These are phyloP conservation scores for Penicilliopsis zonata DNA, from an alignment of 495 filamentous ascomycete species.

Conservation along the genomic window DNA sequence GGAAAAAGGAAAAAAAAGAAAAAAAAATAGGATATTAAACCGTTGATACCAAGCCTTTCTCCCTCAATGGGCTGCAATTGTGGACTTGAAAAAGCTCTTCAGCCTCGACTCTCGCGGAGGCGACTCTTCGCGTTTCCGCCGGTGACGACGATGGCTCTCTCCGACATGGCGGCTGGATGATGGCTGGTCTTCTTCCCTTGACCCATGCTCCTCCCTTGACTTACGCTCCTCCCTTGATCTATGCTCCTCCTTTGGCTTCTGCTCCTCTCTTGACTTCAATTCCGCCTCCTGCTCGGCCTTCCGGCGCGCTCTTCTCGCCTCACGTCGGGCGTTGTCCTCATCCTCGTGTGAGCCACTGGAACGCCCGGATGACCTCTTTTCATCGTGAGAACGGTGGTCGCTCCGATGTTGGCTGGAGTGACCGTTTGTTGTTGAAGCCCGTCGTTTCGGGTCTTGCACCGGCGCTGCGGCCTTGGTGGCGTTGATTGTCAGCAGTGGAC, in stretches of 20 bases:
- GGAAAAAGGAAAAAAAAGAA: slow-evolving; percentile 3
- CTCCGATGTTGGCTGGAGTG: slow-evolving; percentile 8
- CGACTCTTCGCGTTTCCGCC: slow-evolving; percentile 16
- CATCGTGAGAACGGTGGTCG: slow-evolving; percentile 20
- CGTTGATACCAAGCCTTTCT: background rate
- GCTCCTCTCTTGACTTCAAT: slow-evolving; percentile 3
- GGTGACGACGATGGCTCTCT: slow-evolving; percentile 17
- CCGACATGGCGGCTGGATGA: slow-evolving; percentile 1
- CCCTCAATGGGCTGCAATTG: slow-evolving; percentile 21
- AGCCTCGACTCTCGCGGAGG: slow-evolving; percentile 23
- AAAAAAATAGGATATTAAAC: slow-evolving; percentile 2
- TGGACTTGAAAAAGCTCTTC: slow-evolving; percentile 23
- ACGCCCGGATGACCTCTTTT: slow-evolving; percentile 15
- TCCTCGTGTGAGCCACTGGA: slow-evolving; percentile 17
- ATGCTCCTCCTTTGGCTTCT: slow-evolving; percentile 8
- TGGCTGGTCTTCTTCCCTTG: slow-evolving; percentile 8
- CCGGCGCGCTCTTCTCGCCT: slow-evolving; percentile 5
- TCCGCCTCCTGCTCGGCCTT: slow-evolving; percentile 5
- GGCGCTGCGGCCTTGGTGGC: slow-evolving; percentile 18
- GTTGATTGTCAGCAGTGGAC: slow-evolving; percentile 24
- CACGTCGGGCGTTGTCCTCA: slow-evolving; percentile 7
- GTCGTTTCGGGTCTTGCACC: slow-evolving; percentile 12
- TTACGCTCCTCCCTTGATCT: slow-evolving; percentile 2
- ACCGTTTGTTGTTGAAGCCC: slow-evolving; percentile 19
- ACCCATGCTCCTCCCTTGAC: slow-evolving; percentile 3